A percentile compares a stretch with the other conserved stretches of the same genome.
Evolutionary conservation across 148 eudicot species (phyloP).

Genomic region (Vaccinium macrocarpon): DNA sequence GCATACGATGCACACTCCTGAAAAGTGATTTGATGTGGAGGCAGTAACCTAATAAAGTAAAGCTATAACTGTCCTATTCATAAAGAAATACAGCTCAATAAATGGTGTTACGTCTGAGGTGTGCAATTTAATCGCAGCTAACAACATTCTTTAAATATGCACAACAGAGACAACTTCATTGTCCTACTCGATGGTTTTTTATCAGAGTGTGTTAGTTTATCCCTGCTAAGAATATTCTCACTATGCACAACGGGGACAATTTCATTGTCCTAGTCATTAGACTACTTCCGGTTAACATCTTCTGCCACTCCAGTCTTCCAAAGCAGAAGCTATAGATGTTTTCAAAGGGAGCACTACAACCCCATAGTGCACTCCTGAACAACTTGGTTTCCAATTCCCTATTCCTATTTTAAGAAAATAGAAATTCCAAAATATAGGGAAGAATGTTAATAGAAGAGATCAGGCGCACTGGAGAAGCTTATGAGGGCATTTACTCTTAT

Average conservation of each 20-base stretch:
- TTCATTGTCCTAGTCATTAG: constrained; percentile 3
- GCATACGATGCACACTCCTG: background rate
- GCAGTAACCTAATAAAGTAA: background rate
- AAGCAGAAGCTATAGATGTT: background rate
- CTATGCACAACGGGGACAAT: background rate
- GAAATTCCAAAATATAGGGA: background rate
- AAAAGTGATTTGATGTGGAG: background rate
- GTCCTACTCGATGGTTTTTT: background rate
- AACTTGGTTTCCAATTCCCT: too few species aligned
- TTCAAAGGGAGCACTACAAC: background rate
- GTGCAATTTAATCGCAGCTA: background rate
- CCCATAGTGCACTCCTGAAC: too few species aligned
- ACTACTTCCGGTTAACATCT: background rate
- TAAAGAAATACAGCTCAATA: background rate
- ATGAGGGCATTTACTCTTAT: background rate
- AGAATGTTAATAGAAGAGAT: background rate
- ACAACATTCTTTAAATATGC: background rate
- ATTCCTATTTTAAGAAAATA: background rate
- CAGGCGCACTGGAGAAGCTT: background rate
- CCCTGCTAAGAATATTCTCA: background rate
- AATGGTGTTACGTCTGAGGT: background rate
- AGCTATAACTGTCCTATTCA: background rate
- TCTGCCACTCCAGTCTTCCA: constrained; percentile 4
- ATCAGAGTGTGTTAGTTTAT: background rate
- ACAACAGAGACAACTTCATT: background rate